Evolutionary conservation across 345 rosid genomes (phyloP), one percentile per base, ranked within the genome.

Genomic region (Triadica sebifera): DNA sequence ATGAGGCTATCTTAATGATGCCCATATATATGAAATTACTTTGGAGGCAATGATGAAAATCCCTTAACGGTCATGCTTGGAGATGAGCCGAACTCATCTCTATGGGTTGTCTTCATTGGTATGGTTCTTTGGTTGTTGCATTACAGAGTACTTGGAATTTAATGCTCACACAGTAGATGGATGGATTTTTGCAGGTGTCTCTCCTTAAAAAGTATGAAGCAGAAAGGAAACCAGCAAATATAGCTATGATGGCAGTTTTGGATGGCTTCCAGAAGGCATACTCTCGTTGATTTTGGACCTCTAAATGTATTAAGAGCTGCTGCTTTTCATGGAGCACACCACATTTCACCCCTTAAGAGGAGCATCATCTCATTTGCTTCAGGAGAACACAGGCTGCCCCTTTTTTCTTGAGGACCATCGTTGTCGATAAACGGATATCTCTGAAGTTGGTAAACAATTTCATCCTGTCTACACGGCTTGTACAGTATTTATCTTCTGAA

Each of bases 241-340:
- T 89, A 7, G 76, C 86, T 41, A 95, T 94, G 99, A 91, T 94
- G 94, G 96, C 93, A 4, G 81, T 91, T 24, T 85, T 94, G 62
- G 99, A 94, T 59, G 96, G 97, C 20, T 84, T 91, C 77, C 99
- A 95, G 84, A 95, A 90, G 86, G 88, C 89, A 49, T 93, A 92
- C 75, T 78, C 97, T n/a, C 0, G 86, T 92, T 25, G 91, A 95
- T 71, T 89, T 93, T 4, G 97, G 96, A 53, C 99, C 97, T 24
- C 74, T 94, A 47, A 94, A 94, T 76, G 70, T 89, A 22, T 37
- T 93, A 58, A 84, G 98, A 74, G 97, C 98, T 11, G 91, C 96
- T 53, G 98, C 93, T 0, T 88, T 94, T 69, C 87, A 89, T 22
- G 96, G 90, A 6, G 99, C 94, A 73, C 85, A 91, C 63, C 80